Percentiles rank a stretch among this genome's conserved stretches.
Evolutionary conservation across 352 stramenopile genomes (phyloP).

Genomic region (Phytophthora sp.): DNA sequence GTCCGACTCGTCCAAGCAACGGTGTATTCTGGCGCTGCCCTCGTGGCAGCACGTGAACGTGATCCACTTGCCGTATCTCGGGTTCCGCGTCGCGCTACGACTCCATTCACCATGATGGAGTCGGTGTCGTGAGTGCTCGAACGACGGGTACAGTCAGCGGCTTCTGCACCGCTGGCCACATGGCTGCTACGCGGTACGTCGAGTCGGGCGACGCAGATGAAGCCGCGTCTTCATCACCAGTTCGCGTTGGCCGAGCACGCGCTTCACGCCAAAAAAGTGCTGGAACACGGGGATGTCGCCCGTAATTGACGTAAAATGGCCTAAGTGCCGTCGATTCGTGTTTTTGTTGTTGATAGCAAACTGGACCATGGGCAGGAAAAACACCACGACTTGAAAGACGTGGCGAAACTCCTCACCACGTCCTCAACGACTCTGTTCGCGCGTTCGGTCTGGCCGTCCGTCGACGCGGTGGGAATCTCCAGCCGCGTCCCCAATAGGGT

Average conservation of each 20-base stretch:
- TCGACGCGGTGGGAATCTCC: conserved; percentile 1
- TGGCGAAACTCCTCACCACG: not conserved
- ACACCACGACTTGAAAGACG: not conserved
- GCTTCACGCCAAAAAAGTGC: not conserved
- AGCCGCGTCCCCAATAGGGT: not conserved
- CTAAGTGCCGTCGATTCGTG: not conserved
- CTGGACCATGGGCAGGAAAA: not conserved
- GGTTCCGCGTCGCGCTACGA: not conserved
- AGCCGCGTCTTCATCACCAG: too few relatives aligned
- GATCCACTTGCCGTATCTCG: not conserved
- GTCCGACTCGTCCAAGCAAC: not conserved
- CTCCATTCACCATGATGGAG: not conserved
- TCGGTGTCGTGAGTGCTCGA: too few relatives aligned
- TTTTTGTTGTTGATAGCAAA: not conserved
- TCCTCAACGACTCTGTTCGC: not conserved
- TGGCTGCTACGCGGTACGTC: too few relatives aligned
- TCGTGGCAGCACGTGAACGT: not conserved
- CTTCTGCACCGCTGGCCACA: too few relatives aligned
- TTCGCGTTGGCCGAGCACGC: not conserved
- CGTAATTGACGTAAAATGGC: too few relatives aligned
- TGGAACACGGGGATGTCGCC: not conserved
- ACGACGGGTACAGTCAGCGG: too few relatives aligned
- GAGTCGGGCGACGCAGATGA: too few relatives aligned
- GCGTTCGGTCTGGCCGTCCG: not conserved
- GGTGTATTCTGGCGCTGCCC: not conserved